Evolutionary conservation across 2,329 filamentous ascomycete genomes (phyloP).

Genomic region (Hypoxylon sp.): DNA sequence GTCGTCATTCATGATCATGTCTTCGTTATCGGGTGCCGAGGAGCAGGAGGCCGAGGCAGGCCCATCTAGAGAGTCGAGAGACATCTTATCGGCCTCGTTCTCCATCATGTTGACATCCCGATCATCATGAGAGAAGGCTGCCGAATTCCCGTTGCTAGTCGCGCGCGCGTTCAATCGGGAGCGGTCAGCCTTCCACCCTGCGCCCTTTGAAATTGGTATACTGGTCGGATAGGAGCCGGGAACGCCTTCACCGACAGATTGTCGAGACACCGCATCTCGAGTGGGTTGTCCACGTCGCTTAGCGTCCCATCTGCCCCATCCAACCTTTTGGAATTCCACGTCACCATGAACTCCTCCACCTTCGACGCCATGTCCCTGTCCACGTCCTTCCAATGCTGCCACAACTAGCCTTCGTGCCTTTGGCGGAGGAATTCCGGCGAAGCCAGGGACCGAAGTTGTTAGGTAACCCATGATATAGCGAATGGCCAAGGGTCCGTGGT

Average conservation of each 20-base stretch:
- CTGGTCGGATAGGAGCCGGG: slow-evolving; percentile 62
- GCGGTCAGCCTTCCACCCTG: slow-evolving; percentile 62
- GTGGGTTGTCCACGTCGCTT: slow-evolving; percentile 76
- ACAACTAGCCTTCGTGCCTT: slow-evolving; percentile 94
- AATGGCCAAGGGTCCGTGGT: slow-evolving; percentile 92
- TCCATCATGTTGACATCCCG: slow-evolving; percentile 78
- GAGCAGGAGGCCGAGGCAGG: slow-evolving; percentile 81
- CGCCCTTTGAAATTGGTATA: slow-evolving; percentile 70
- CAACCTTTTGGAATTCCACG: slow-evolving; percentile 93
- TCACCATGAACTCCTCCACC: slow-evolving; percentile 76
- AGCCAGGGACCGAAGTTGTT: slow-evolving; percentile 92
- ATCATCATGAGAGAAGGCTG: slow-evolving; percentile 81
- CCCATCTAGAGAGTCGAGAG: slow-evolving; percentile 78
- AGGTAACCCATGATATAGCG: slow-evolving; percentile 96
- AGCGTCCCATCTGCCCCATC: slow-evolving; percentile 97
- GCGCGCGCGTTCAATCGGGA: slow-evolving; percentile 65
- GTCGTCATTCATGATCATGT: slow-evolving; percentile 78
- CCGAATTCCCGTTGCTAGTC: slow-evolving; percentile 78
- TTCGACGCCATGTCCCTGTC: slow-evolving; percentile 66
- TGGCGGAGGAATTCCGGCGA: slow-evolving; percentile 87
- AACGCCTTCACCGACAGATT: slow-evolving; percentile 60
- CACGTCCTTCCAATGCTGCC: slow-evolving; percentile 87
- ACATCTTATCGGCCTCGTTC: slow-evolving; percentile 96
- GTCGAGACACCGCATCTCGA: slow-evolving; percentile 59
- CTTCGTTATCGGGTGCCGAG: slow-evolving; percentile 78